Evolutionary conservation across 495 filamentous ascomycete genomes (phyloP).

Genomic region (Glarea lozoyensis): DNA sequence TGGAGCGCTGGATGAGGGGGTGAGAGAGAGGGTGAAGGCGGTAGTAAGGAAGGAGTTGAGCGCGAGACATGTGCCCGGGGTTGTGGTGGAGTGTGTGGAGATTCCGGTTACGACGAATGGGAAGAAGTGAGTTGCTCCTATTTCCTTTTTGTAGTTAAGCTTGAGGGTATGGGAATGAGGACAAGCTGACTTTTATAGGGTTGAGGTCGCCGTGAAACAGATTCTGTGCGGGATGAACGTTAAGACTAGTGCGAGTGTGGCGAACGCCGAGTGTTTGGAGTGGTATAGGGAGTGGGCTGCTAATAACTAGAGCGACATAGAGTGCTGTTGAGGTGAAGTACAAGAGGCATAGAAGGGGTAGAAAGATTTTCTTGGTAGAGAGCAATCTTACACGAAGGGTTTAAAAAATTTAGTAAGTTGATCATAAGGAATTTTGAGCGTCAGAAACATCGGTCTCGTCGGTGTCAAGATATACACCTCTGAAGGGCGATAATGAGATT

Average conservation of each 20-base stretch:
- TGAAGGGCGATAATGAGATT: too few species aligned
- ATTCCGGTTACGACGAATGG: conserved; percentile 56
- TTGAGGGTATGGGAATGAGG: too few species aligned
- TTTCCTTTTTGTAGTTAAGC: too few species aligned
- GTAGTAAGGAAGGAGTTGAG: conserved; percentile 54
- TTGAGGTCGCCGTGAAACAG: conserved; percentile 77
- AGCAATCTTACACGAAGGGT: too few species aligned
- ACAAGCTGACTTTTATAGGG: too few species aligned
- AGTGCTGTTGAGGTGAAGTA: too few species aligned
- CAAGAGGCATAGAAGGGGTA: too few species aligned
- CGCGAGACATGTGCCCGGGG: conserved; percentile 65
- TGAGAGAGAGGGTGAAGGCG: conserved; percentile 49
- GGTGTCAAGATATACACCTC: too few species aligned
- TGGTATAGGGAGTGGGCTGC: conserved; percentile 21
- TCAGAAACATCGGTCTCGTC: too few species aligned
- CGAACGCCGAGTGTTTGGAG: conserved; percentile 18
- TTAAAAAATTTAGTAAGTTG: too few species aligned
- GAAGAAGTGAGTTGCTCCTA: conserved; percentile 16
- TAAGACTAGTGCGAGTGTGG: conserved; percentile 49
- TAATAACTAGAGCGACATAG: neutral
- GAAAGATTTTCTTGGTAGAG: too few species aligned
- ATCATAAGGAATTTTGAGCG: too few species aligned
- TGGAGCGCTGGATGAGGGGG: conserved; percentile 33
- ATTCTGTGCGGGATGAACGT: conserved; percentile 67
- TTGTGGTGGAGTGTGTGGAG: conserved; percentile 69